Evolutionary conservation across 208 protist species (phyloP).

Genomic region (Vickermania ingenoplastis): DNA sequence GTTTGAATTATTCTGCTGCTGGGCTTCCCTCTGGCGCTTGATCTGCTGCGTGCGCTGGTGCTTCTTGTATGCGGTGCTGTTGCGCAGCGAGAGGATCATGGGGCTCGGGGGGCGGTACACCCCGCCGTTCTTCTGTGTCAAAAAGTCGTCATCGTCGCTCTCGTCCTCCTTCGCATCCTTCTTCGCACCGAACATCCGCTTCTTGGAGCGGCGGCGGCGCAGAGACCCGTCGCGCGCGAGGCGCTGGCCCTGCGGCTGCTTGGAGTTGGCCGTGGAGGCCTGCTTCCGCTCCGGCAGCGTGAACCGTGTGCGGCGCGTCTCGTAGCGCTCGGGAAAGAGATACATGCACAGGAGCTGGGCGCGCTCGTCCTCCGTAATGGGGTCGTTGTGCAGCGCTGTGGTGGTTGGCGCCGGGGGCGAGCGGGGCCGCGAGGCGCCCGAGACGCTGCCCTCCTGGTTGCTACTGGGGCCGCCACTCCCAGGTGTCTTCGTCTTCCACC

Average conservation of each 20-base stretch:
- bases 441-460: constrained; percentile 2
- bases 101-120: constrained; percentile 70
- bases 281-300: neutral
- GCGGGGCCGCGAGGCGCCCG: constrained; percentile 1
- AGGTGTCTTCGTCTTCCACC: neutral
- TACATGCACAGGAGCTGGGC: constrained; percentile 41
- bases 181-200: neutral
- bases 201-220: constrained; percentile 1
- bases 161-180: neutral
- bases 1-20: neutral
- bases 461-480: neutral
- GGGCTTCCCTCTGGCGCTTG: constrained; percentile 1
- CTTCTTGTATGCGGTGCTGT: constrained; percentile 35
- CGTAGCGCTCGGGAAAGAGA: constrained; percentile 36
- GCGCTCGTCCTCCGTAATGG: constrained; percentile 41
- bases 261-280: neutral
- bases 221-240: neutral
- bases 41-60: constrained; percentile 1
- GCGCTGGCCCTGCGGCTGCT: neutral
- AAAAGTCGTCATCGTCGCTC: constrained; percentile 25
- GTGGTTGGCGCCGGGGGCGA: neutral
- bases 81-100: constrained; percentile 81
- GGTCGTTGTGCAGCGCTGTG: neutral
- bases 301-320: neutral
- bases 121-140: constrained; percentile 16